Percentiles rank a stretch among this genome's conserved stretches.
Conservation (phyloP, 2,329 filamentous ascomycete genomes). For the Cytospora piceicola region DNA sequence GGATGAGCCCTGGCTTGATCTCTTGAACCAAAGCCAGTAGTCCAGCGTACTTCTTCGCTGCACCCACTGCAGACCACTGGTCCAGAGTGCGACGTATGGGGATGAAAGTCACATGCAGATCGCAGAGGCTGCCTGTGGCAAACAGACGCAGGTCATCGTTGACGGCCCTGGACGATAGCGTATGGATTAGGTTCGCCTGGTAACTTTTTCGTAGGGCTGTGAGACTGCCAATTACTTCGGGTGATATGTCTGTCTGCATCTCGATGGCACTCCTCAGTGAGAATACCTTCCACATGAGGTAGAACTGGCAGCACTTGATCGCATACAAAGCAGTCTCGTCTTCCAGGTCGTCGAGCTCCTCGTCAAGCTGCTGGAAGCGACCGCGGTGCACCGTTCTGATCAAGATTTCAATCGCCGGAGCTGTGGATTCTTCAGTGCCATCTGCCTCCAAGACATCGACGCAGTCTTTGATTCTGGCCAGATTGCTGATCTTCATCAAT, state of each 20-base stretch:
- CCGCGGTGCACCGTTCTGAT: slow-evolving; percentile 75
- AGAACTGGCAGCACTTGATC: slow-evolving; percentile 78
- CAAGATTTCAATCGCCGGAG: slow-evolving; percentile 68
- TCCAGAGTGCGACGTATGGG: slow-evolving; percentile 65
- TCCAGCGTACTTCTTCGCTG: slow-evolving; percentile 50
- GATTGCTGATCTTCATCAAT: slow-evolving; percentile 77
- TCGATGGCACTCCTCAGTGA: slow-evolving; percentile 59
- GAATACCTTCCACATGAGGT: slow-evolving; percentile 92
- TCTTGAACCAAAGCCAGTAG: slow-evolving; percentile 69
- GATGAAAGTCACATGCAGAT: slow-evolving; percentile 79
- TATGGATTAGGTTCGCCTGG: slow-evolving; percentile 66
- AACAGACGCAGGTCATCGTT: slow-evolving; percentile 79
- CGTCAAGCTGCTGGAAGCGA: slow-evolving; percentile 67
- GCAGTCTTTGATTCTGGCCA: slow-evolving; percentile 79
- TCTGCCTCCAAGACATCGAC: slow-evolving; percentile 72
- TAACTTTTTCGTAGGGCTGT: slow-evolving; percentile 60
- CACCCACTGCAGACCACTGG: slow-evolving; percentile 45
- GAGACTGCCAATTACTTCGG: slow-evolving; percentile 64
- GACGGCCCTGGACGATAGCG: slow-evolving; percentile 67
- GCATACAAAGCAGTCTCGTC: slow-evolving; percentile 77
- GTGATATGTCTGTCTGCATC: slow-evolving; percentile 58
- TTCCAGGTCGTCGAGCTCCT: slow-evolving; percentile 75
- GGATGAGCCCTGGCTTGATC: slow-evolving; percentile 64
- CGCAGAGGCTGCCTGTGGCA: slow-evolving; percentile 76
- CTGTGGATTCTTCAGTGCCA: slow-evolving; percentile 51